Percentiles rank a stretch among this genome's conserved stretches.
phyloP scores from a whole-genome alignment of 208 protist species.

The Novymonas esmeraldas region DNA sequence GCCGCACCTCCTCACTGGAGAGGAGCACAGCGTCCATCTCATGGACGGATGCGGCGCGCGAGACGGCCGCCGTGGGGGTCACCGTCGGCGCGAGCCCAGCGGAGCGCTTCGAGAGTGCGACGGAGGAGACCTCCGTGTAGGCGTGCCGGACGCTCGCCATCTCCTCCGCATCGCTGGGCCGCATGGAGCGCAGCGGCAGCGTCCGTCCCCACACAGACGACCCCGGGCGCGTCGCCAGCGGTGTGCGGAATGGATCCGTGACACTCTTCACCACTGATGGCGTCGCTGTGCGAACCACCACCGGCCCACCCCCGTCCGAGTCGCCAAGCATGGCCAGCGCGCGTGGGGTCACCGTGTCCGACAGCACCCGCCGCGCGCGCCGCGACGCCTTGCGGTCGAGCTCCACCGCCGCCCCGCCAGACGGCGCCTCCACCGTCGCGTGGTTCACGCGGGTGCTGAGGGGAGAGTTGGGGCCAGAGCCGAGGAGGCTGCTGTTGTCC shows the following conservation, averaged over 20 bases:
- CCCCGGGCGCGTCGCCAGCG: background rate
- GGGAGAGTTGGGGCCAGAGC: background rate
- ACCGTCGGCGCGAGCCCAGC: background rate
- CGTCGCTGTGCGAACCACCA: background rate
- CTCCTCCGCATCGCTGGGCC: background rate
- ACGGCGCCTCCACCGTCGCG: background rate
- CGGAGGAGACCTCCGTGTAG: background rate
- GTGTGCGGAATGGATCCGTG: background rate
- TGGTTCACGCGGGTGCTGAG: background rate
- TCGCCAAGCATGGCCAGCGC: background rate
- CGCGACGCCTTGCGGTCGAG: background rate
- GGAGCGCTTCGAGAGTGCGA: background rate
- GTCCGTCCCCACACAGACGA: background rate
- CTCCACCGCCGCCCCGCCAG: background rate
- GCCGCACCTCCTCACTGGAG: slow-evolving; percentile 7
- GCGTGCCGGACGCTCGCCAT: background rate
- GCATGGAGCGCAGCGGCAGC: background rate
- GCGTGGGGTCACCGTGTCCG: background rate
- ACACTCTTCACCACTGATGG: background rate
- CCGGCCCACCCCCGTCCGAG: background rate
- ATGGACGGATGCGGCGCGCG: background rate
- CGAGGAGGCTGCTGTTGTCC: background rate
- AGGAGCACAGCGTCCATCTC: background rate
- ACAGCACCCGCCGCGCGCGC: background rate
- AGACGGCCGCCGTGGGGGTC: background rate